Conservation (phyloP, 345 rosid genomes). For the Atalantia buxifolia region DNA sequence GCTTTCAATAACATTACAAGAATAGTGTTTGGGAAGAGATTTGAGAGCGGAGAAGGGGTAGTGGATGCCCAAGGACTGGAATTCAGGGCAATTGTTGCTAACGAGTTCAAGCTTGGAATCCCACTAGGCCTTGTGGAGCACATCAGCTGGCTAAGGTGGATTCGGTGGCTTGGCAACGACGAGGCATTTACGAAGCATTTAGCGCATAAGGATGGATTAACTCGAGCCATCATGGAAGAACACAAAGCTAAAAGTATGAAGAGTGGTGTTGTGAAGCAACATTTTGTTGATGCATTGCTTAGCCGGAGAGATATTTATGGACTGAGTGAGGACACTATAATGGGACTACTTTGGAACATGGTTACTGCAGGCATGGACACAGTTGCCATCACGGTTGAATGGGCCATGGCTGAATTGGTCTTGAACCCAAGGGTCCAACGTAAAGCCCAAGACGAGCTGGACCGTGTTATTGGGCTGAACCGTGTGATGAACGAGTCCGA, state of each 20-base stretch:
- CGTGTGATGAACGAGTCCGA: conserved; percentile 14
- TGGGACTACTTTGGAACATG: conserved; percentile 50
- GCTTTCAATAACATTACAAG: conserved; percentile 29
- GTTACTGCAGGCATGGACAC: conserved; percentile 47
- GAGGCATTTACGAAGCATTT: conserved; percentile 11
- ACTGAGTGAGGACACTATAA: conserved; percentile 33
- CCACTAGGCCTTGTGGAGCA: conserved; percentile 18
- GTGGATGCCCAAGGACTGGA: conserved; percentile 11
- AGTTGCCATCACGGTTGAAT: conserved; percentile 34
- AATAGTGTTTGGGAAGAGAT: conserved; percentile 26
- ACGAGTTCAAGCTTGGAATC: conserved; percentile 20
- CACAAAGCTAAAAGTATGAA: not conserved
- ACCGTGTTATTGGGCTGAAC: conserved; percentile 7
- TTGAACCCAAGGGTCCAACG: conserved; percentile 25
- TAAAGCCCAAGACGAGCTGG: conserved; percentile 29
- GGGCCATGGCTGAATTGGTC: conserved; percentile 50
- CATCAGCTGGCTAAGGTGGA: conserved; percentile 36
- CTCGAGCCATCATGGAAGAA: conserved; percentile 25
- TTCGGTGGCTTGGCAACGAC: conserved; percentile 15
- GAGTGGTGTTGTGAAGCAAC: conserved; percentile 21
- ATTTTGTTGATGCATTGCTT: conserved; percentile 29
- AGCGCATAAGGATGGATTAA: conserved; percentile 21
- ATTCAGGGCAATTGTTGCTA: conserved; percentile 22
- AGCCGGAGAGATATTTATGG: conserved; percentile 16
- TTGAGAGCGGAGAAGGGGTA: conserved; percentile 23